A percentile compares a stretch with the other conserved stretches of the same genome.
phyloP scores from a whole-genome alignment of 805 yeast genomes.

The Lachancea dasiensis region DNA sequence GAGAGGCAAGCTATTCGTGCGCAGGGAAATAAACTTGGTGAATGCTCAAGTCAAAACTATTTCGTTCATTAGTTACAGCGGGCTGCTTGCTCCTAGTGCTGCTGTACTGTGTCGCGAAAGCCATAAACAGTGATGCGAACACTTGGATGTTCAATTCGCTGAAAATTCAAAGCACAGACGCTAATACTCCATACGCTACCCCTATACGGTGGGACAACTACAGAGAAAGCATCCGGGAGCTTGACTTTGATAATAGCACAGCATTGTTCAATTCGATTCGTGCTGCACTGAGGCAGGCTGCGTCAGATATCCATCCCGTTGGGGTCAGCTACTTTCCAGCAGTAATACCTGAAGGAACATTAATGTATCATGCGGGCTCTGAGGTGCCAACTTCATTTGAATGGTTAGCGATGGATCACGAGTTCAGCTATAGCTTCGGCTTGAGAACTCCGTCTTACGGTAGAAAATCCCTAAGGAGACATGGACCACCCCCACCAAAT shows the following conservation, averaged over 20 bases:
- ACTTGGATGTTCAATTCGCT: neutral
- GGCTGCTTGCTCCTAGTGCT: neutral
- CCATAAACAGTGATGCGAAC: neutral
- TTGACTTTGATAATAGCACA: slow-evolving; percentile 45
- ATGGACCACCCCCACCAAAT: slow-evolving; percentile 4
- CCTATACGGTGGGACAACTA: slow-evolving; percentile 21
- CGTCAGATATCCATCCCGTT: slow-evolving; percentile 47
- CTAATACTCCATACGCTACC: neutral
- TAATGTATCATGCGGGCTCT: slow-evolving; percentile 50
- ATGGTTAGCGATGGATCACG: slow-evolving; percentile 63
- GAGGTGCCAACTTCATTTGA: slow-evolving; percentile 43
- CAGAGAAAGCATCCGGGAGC: slow-evolving; percentile 20
- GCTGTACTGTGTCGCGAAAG: neutral
- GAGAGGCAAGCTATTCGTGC: too few species aligned
- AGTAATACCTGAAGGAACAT: slow-evolving; percentile 51
- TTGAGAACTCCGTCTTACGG: slow-evolving; percentile 20
- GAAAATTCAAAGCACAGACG: neutral
- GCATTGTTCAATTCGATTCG: slow-evolving; percentile 51
- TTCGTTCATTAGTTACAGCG: neutral
- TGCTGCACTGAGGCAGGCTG: slow-evolving; percentile 47
- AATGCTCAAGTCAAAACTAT: neutral
- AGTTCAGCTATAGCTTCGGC: slow-evolving; percentile 50
- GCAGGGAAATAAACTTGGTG: too few species aligned
- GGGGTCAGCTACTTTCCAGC: slow-evolving; percentile 59
- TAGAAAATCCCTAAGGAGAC: slow-evolving; percentile 12